phyloP scores from a whole-genome alignment of 2,329 filamentous ascomycete species.

The Colletotrichum sp. region DNA sequence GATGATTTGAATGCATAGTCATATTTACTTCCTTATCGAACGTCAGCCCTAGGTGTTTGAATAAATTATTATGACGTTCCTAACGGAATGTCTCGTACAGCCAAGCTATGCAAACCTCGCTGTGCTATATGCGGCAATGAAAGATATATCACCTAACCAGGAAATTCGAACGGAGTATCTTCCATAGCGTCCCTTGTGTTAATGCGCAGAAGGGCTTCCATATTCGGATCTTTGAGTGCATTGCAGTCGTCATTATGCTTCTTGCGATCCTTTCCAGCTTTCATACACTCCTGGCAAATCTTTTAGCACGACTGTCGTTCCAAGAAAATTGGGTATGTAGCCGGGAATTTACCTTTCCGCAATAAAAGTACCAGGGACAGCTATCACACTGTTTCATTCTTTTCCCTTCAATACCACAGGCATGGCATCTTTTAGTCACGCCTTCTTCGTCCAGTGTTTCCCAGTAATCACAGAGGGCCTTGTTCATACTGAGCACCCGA shows the following conservation, averaged over 20 bases:
- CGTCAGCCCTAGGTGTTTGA: rapidly evolving
- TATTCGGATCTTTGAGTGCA: not conserved
- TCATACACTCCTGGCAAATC: not conserved
- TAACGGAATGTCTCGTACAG: not conserved
- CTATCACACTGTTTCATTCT: not conserved
- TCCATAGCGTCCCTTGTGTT: not conserved
- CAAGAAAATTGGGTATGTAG: not conserved
- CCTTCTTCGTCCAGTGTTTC: not conserved
- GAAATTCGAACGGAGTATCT: not conserved
- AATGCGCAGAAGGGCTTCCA: not conserved
- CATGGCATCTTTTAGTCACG: not conserved
- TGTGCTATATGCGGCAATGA: not conserved
- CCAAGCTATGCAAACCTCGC: not conserved
- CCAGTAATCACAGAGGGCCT: not conserved
- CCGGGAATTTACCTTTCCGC: not conserved
- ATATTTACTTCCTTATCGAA: not conserved
- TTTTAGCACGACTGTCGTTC: not conserved
- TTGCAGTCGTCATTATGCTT: not conserved
- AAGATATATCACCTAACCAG: not conserved
- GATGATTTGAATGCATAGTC: not conserved
- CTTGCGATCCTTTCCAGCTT: not conserved
- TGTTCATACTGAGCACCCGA: not conserved
- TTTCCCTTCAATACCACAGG: not conserved
- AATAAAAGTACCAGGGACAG: not conserved
- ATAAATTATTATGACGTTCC: not conserved